Evolutionary conservation across 306 rosid genomes (phyloP), one percentile per base, ranked within the genome.

Genomic region (Rosa multiflora): DNA sequence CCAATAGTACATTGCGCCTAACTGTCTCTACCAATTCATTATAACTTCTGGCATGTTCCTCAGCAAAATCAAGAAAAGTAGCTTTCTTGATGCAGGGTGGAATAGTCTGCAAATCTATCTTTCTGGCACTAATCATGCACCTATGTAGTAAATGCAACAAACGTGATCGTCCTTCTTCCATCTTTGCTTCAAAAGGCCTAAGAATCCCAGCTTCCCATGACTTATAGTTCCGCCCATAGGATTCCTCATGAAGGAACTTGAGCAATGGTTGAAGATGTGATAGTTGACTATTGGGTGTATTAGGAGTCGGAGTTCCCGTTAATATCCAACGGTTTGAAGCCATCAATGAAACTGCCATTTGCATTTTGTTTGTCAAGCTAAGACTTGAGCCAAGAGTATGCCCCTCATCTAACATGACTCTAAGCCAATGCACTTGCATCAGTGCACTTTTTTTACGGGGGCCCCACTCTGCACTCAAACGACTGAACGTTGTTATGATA

Each of bases 281-380:
- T 47, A 95, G 88, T 82, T 95, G 99, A 86, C 94, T 95, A 82
- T 88, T 95, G 75, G 98, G 99, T 59, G 97, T 91, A 88, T 91
- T 92, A 70, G 99, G 99, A 46, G 99, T 95, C 44, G 99, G 99
- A 58, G 99, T 95, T 83, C 99, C 99, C 26, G 99, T 91, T 78
- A 95, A 86, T 84, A 95, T 91, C 99, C 99, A 95, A 70, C 98
- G 95, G 86, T 89, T 95, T 71, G 98, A 86, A 83, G 99, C 93
- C 67, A 81, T 77, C 89, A 95, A 82, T n/a, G 99, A 95, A 83
- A 95, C 84, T 66, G 98, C 94, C 99, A 95, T 92, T 83, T 91
- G 99, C 90, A 95, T 86, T 88, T 95, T 95, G 87, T 95, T 92
- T 73, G 98, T 92, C 82, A 95, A 85, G 88, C 78, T 90, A 76